Evolutionary conservation across 2,329 filamentous ascomycete genomes (phyloP), one percentile per base, ranked within the genome.

Genomic region (Aspergillus ochraceoroseus): DNA sequence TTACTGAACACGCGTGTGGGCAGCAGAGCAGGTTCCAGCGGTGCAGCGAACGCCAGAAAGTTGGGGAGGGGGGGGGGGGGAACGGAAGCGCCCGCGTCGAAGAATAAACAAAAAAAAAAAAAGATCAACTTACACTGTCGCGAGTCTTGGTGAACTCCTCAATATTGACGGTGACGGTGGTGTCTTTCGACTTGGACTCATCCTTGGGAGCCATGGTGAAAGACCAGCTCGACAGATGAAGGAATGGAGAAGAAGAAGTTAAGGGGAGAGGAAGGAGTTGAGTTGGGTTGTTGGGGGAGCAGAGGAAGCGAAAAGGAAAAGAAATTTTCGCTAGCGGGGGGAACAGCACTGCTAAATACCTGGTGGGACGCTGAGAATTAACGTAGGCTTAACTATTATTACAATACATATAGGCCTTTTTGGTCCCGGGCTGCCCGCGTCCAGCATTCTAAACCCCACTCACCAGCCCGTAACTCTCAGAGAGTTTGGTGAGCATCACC

Each of bases 81-180:
- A 23, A 32, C 31, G 14, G 13, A 17, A 11, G 37, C 15, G 29
- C 28, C 11, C 11, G 17, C 13, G 14, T 26, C 27, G 19, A n/a
- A 6, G 22, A 38, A 31, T 13, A 20, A 36, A 22, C 30, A 38
- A 39, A 32, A 47, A 49, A 36, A 49, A 40, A 46, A 13, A 44
- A 40, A 49, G 42, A 41, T 39, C 32, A 40, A 72, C 85, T 76
- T 81, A 94, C 87, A 62, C 80, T 82, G 63, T 94, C 87, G 57
- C 87, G 79, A 33, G 88, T 87, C 59, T 82, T 76, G 46, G 86
- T 76, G 63, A 90, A 90, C 64, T 86, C 83, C 43, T 87, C 82
- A 42, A 84, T 74, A 47, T 87, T 68, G 51, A 71, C 66, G 13
- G 62, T 55, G 27, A 68, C 56, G 28, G 58, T 59, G 49, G 54